Evolutionary conservation across 139 green algal genomes (phyloP), one percentile per base, ranked within the genome.

Genomic region (Micractinium conductrix): DNA sequence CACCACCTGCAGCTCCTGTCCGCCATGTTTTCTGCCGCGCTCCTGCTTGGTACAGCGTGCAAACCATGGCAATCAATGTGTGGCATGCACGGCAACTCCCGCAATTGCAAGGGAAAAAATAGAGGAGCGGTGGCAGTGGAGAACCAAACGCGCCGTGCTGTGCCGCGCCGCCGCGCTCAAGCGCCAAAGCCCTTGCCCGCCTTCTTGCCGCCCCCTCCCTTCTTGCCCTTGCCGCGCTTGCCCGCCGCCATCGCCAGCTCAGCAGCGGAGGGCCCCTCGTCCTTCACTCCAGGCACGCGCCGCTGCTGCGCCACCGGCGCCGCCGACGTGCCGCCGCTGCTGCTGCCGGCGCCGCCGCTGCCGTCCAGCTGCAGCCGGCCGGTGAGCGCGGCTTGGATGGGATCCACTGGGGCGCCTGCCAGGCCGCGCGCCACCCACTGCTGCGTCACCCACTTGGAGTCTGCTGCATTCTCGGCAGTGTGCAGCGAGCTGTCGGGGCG

Each of bases 361-460:
- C 43, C 43, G 35, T 30, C 44, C n/a, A 45, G 17, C 8, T 44
- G 48, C 65, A 84, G 24, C 69, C 42, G 26, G 38, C 69, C 45
- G 10, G 75, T 14, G 24, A 81, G 53, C 8, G 42, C 71, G 24
- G 69, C 33, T 45, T 44, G 30, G 22, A 74, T 72, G 33, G 73
- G 63, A 21, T 81, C 75, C 2, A 53, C 40, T 9, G 55, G 55
- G 37, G 35, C 83, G 55, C 38, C 37, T 24, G 55, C 38, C n/a
- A 87, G 87, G 26, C 90, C 92, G 8, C 80, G 45, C 6, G 89
- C 88, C 53, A 95, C 55, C 94, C 94, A 97, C 65, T 94, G 91
- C 90, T 97, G 94, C 7, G 89, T 91, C 0, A 97, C 91, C 91
- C 91, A 96, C 87, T 97, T 97, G 0, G 81, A 79, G 68, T 90